phyloP scores from a whole-genome alignment of 2,329 filamentous ascomycete species.

The Aspergillus glaucus region DNA sequence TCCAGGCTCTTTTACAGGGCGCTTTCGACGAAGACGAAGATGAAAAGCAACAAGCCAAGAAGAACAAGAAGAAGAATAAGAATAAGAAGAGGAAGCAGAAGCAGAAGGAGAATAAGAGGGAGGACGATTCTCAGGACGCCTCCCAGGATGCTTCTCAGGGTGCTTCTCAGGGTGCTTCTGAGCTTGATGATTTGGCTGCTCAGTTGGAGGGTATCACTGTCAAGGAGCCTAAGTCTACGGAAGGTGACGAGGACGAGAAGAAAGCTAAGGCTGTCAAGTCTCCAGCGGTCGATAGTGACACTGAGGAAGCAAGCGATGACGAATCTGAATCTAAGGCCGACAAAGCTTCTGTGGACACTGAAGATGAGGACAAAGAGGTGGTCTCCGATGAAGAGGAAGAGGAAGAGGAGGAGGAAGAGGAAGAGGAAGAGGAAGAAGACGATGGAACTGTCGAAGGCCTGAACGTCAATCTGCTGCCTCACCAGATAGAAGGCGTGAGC shows the following conservation, averaged over 20 bases:
- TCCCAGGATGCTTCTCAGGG: constrained; percentile 11
- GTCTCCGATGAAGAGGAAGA: constrained; percentile 26
- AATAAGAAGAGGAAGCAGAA: constrained; percentile 7
- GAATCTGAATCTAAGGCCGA: constrained; percentile 60
- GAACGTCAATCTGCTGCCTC: constrained; percentile 79
- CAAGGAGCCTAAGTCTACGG: constrained; percentile 17
- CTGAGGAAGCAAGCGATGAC: constrained; percentile 38
- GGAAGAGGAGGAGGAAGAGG: constrained; percentile 31
- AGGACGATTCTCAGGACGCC: background rate
- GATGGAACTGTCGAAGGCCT: constrained; percentile 71
- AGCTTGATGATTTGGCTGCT: constrained; percentile 38
- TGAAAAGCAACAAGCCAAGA: constrained; percentile 29
- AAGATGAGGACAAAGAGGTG: constrained; percentile 25
- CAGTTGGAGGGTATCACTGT: constrained; percentile 40
- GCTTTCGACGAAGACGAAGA: constrained; percentile 48
- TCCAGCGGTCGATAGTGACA: background rate
- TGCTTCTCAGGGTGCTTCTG: constrained; percentile 16
- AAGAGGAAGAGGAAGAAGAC: constrained; percentile 49
- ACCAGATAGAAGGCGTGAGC: constrained; percentile 86
- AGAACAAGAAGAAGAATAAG: constrained; percentile 37
- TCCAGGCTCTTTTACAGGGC: constrained; percentile 46
- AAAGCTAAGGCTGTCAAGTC: background rate
- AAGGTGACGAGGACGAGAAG: constrained; percentile 33
- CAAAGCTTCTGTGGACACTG: constrained; percentile 18
- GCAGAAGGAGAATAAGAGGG: constrained; percentile 15